Conservation (phyloP, 1,139 yeast genomes). For the Blastobotrys niveus region DNA sequence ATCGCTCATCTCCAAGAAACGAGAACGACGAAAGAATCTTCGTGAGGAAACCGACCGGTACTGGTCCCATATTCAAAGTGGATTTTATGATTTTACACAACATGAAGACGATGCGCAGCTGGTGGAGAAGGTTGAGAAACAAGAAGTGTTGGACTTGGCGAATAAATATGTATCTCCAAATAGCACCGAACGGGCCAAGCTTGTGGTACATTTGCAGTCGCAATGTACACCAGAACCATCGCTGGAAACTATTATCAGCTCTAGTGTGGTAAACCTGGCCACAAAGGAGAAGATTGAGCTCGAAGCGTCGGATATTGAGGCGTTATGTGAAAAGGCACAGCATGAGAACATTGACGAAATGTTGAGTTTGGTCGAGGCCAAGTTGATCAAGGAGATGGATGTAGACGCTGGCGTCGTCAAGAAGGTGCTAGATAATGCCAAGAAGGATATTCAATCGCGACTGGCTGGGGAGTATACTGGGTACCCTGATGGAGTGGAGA, state of each 20-base stretch:
- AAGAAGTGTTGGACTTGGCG: conserved; percentile 55
- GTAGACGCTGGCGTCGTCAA: conserved; percentile 13
- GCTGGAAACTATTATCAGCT: conserved; percentile 20
- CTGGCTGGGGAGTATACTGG: conserved; percentile 14
- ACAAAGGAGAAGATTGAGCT: conserved; percentile 61
- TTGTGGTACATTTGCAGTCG: conserved; percentile 66
- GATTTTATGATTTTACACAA: conserved; percentile 65
- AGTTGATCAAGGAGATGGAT: conserved; percentile 7
- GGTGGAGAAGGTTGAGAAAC: conserved; percentile 48
- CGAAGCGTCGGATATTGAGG: conserved; percentile 24
- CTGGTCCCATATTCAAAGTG: conserved; percentile 64
- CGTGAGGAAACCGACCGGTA: conserved; percentile 65
- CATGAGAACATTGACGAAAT: conserved; percentile 13
- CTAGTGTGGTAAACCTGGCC: conserved; percentile 46
- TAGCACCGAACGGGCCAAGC: conserved; percentile 39
- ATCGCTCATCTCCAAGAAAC: conserved; percentile 59
- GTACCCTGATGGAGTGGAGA: conserved; percentile 23
- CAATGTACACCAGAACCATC: conserved; percentile 35
- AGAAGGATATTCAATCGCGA: conserved; percentile 13
- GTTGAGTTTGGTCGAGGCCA: conserved; percentile 1
- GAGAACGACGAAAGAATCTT: conserved; percentile 69
- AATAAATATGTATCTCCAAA: conserved; percentile 41
- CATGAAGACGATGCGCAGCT: conserved; percentile 53
- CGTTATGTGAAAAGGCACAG: conserved; percentile 19
- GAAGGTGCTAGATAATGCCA: conserved; percentile 18